Conservation (phyloP, 345 rosid species). For the Aquilaria sinensis region DNA sequence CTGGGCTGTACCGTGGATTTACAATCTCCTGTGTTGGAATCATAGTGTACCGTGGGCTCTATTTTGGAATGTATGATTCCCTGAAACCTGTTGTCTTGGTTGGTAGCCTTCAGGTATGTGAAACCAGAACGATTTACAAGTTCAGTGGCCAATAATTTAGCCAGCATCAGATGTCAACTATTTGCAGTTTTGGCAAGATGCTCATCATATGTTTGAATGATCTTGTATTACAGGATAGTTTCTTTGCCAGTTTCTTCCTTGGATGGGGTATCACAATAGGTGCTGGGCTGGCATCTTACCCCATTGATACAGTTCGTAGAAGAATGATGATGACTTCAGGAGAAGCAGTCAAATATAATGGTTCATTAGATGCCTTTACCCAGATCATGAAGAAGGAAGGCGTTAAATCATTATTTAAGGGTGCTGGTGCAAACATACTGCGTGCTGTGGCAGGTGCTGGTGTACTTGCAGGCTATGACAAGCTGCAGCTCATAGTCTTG, state of each 20-base stretch:
- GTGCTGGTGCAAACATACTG: constrained; percentile 60
- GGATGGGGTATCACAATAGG: constrained; percentile 62
- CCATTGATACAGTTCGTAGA: constrained; percentile 56
- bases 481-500: constrained; percentile 44
- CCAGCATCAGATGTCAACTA: background rate
- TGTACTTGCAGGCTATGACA: constrained; percentile 63
- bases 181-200: background rate
- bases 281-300: constrained; percentile 55
- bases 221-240: constrained; percentile 45
- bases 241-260: constrained; percentile 50
- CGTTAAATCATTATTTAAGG: constrained; percentile 51
- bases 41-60: constrained; percentile 50
- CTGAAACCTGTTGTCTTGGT: constrained; percentile 52
- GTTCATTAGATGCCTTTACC: constrained; percentile 39
- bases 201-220: background rate
- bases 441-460: constrained; percentile 62
- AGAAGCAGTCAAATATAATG: constrained; percentile 60
- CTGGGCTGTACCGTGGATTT: constrained; percentile 61
- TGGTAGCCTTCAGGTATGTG: constrained; percentile 39
- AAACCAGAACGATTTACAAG: background rate
- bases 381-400: constrained; percentile 57
- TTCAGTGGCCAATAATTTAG: background rate
- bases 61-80: constrained; percentile 66
- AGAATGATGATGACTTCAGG: constrained; percentile 78
- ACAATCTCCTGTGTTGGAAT: constrained; percentile 47